Evolutionary conservation across 352 stramenopile species (phyloP), one percentile per base, ranked within the genome.

Genomic region (Globisporangium spinosum): DNA sequence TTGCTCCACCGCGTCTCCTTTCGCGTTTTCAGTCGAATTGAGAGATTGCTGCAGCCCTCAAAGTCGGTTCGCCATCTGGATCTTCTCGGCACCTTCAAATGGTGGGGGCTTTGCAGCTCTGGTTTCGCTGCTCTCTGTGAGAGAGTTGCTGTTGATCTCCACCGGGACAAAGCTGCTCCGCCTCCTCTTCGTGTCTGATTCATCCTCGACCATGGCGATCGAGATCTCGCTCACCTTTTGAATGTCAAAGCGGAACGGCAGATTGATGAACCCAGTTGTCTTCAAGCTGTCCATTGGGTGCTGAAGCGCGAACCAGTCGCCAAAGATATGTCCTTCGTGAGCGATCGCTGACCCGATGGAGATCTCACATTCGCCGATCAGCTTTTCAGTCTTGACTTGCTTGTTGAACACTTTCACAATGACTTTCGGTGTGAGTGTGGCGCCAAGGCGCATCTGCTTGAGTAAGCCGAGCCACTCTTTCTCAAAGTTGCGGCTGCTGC

Each of bases 311-410:
- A 93, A 78, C 47, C 76, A 87, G 22, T 91, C 84, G 40, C 93
- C 75, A 27, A 93, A 87, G 47, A 91, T 73, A 29, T 90, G 78
- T 2, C 87, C 87, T 70, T 95, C 85, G 25, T 82, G 78, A 0
- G 83, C 73, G 23, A 95, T 85, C 8, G 85, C 84, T 35, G 85
- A 91, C 1, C 80, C 77, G 8, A 94, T 70, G 1, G 85, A 89
- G 32, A 95, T 74, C 64, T 94, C 78, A 45, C 84, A 91, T 61
- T 91, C 84, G 1, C 87, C 87, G 25, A 95, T 64, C 20, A 94
- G 65, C 27, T 79, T 77, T 49, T 95, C 86, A 0, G 78, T 79
- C 64, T 91, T 93, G 0, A 70, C 35, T 29, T 93, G 83, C 38
- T 87, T 89, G 49, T 81, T 92, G 51, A 84, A 94, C 13, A 95